Evolutionary conservation across 1,284 basidiomycete species (phyloP), one percentile per base, ranked within the genome.

Genomic region (Boletus smithii): DNA sequence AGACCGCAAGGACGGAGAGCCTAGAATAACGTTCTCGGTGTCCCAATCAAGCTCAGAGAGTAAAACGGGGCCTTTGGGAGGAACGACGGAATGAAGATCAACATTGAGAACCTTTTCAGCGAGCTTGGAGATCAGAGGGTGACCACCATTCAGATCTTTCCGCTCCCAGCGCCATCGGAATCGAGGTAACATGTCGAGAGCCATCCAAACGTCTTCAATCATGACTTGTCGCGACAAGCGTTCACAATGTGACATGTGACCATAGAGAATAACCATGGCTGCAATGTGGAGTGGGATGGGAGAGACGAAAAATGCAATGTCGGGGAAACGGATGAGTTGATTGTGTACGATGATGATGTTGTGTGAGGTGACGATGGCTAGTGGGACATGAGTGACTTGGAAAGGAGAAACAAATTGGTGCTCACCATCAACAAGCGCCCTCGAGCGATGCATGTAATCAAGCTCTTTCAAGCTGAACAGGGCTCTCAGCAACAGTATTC

Each of bases 101-200:
- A 86, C 80, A 27, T 76, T 75, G 67, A 89, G 80, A 22, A 89
- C 84, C 49, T 80, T 80, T 66, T 89, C 86, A 1, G 85, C 87
- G 36, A 90, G 77, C 55, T 79, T 83, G 14, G 84, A 80, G 48
- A 90, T 88, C 44, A 88, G 75, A n/a, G 88, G 88, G 57, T 89
- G 87, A 2, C 80, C 82, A 35, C 83, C 85, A 42, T 80, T 81
- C 49, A 79, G 67, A 59, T 90, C 88, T 62, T 83, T 88, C 39
- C 87, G 78, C 59, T 89, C 85, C 88, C 88, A 91, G 52, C 86
- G 80, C 88, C 88, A 91, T 44, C 88, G 81, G 76, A 89, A 85
- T 32, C 83, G 81, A 4, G 88, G 88, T 8, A 91, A 78, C 80
- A 90, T 87, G 62, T 88, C 83, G 20, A 91, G 77, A 31, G 88